Conservation (phyloP, 2,329 filamentous ascomycete species). For the Aspergillus uvarum region DNA sequence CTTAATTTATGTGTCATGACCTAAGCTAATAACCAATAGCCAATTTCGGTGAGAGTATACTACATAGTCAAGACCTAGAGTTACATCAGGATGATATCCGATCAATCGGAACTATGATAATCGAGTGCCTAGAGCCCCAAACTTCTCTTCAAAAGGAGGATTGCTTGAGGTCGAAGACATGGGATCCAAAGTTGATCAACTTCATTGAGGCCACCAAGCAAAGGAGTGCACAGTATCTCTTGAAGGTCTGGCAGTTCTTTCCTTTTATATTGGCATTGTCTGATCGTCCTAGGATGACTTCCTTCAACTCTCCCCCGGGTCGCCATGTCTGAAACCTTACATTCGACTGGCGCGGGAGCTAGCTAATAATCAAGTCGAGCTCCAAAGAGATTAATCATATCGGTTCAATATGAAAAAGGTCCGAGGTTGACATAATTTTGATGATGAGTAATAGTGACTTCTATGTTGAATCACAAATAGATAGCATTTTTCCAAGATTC, state of each 20-base stretch:
- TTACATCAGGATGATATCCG: slow-evolving; percentile 9
- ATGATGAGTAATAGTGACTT: no score
- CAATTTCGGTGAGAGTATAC: slow-evolving; percentile 14
- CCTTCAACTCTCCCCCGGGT: slow-evolving; percentile 12
- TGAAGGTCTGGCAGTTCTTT: slow-evolving; percentile 6
- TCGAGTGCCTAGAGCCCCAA: slow-evolving; percentile 15
- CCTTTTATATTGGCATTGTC: background rate
- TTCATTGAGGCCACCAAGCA: slow-evolving; percentile 15
- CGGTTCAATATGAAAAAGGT: no score
- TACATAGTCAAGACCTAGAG: background rate
- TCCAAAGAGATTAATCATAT: no score
- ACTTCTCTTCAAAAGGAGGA: slow-evolving; percentile 10
- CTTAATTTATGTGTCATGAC: background rate
- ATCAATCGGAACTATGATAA: slow-evolving; percentile 13
- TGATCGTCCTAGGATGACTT: slow-evolving; percentile 15
- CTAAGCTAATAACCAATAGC: slow-evolving; percentile 1
- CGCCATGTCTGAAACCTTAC: slow-evolving; percentile 17
- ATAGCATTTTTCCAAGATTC: no score
- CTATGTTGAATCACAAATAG: no score
- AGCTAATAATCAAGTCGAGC: no score
- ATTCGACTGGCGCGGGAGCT: slow-evolving; percentile 16
- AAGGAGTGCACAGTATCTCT: slow-evolving; percentile 2
- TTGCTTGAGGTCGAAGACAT: slow-evolving; percentile 3
- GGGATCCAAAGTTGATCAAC: slow-evolving; percentile 3
- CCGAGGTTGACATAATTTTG: no score